Evolutionary conservation across 2,329 filamentous ascomycete genomes (phyloP).

Genomic region (Botrytis elliptica): DNA sequence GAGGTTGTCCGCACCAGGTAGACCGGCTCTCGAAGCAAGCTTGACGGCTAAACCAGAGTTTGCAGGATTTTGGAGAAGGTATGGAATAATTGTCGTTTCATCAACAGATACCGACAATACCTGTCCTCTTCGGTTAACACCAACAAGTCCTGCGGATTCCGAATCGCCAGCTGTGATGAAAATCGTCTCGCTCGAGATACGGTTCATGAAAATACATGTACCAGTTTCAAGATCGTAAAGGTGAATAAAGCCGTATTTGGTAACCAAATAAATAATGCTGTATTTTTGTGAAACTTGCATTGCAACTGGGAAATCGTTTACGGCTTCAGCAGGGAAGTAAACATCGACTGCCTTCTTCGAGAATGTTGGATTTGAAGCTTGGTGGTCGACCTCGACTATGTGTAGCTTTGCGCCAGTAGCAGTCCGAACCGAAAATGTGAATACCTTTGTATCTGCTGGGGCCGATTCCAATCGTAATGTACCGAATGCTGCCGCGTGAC

Average conservation of each 20-base stretch:
- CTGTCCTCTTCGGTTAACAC: conserved; percentile 96
- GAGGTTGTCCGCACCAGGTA: conserved; percentile 90
- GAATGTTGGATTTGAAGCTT: conserved; percentile 83
- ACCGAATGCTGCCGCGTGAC: conserved; percentile 92
- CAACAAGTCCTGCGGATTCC: conserved; percentile 83
- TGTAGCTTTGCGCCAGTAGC: conserved; percentile 91
- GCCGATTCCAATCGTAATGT: conserved; percentile 86
- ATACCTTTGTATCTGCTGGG: conserved; percentile 87
- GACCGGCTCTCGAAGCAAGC: conserved; percentile 87
- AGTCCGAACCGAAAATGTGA: conserved; percentile 92
- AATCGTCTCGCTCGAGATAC: conserved; percentile 98
- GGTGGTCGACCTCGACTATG: conserved; percentile 95
- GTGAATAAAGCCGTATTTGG: conserved; percentile 98
- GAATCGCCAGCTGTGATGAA: conserved; percentile 88
- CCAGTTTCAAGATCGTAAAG: conserved; percentile 96
- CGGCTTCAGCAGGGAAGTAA: conserved; percentile 93
- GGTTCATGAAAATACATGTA: conserved; percentile 98
- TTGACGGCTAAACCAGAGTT: conserved; percentile 94
- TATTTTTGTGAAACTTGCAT: conserved; percentile 98
- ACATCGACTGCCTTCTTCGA: conserved; percentile 96
- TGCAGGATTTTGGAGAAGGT: conserved; percentile 93
- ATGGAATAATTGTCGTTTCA: conserved; percentile 86
- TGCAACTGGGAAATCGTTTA: conserved; percentile 95
- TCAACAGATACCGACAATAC: conserved; percentile 92
- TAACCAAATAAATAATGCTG: conserved; percentile 94